Conservation (phyloP, 2,329 filamentous ascomycete species). For the Talaromyces sp. region DNA sequence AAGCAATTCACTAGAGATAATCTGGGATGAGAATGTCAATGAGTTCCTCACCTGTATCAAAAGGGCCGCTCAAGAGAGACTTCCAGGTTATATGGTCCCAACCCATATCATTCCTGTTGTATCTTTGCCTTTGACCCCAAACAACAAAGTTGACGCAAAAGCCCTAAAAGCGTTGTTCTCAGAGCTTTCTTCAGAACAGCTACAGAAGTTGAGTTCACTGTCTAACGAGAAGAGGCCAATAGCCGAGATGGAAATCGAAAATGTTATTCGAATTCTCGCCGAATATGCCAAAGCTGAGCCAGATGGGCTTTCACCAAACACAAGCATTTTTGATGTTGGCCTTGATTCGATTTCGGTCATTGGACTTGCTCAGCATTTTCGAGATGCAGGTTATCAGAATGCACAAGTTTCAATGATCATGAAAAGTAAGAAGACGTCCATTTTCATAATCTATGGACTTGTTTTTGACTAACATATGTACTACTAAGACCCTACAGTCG, state of each 20-base stretch:
- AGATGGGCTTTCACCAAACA: constrained; percentile 46
- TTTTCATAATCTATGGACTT: not conserved
- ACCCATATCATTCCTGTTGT: constrained; percentile 71
- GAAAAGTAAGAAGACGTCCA: constrained; percentile 42
- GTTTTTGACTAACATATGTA: not conserved
- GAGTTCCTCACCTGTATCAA: constrained; percentile 47
- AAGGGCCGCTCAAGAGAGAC: constrained; percentile 60
- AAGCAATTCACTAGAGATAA: constrained; percentile 28
- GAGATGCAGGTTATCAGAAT: constrained; percentile 54
- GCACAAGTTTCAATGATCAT: constrained; percentile 65
- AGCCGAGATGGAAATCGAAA: constrained; percentile 37
- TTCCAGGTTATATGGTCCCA: constrained; percentile 87
- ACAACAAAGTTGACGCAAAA: constrained; percentile 82
- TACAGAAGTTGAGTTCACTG: constrained; percentile 53
- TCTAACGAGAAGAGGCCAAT: constrained; percentile 25
- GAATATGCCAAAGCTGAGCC: constrained; percentile 47
- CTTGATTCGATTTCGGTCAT: constrained; percentile 84
- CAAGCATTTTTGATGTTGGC: constrained; percentile 78
- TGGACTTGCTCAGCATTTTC: constrained; percentile 61
- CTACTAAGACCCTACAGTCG: constrained; percentile 31
- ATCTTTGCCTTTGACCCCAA: constrained; percentile 72
- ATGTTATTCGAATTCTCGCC: constrained; percentile 52
- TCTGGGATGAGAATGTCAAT: constrained; percentile 32
- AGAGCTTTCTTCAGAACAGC: constrained; percentile 52
- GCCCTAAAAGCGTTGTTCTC: constrained; percentile 63